phyloP scores from a whole-genome alignment of 164 flowering plant species.

The Piper betle region DNA sequence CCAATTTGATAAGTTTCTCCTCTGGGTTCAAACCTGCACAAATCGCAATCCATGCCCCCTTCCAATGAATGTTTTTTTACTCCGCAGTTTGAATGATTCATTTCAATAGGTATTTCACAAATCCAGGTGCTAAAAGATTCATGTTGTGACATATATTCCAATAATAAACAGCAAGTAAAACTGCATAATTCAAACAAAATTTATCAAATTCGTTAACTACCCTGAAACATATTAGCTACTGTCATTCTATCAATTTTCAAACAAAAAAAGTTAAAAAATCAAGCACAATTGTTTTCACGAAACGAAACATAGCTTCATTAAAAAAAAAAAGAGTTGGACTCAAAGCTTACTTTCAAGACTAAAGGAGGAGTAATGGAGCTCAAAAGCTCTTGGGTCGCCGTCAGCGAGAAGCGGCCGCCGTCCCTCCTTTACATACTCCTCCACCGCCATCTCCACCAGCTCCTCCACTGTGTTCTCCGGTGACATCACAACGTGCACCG shows the following conservation, averaged over 20 bases:
- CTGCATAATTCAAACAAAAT: background rate
- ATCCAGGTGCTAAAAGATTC: too few species aligned
- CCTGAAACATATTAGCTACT: background rate
- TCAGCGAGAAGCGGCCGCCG: constrained; percentile 43
- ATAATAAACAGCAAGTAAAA: background rate
- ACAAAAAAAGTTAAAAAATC: background rate
- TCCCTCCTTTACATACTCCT: constrained; percentile 40
- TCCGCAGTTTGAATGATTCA: background rate
- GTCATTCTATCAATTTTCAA: background rate
- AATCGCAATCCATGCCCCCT: background rate
- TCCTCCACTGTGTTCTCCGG: constrained; percentile 46
- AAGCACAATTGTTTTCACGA: too few species aligned
- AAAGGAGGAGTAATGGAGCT: constrained; percentile 64
- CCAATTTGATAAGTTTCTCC: constrained; percentile 46
- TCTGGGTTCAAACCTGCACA: constrained; percentile 40
- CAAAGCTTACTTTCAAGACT: constrained; percentile 43
- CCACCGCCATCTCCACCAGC: constrained; percentile 32
- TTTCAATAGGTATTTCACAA: too few species aligned
- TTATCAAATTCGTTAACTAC: background rate
- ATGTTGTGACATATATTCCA: too few species aligned
- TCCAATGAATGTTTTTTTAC: background rate
- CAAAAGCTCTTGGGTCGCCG: constrained; percentile 28
- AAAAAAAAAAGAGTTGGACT: background rate
- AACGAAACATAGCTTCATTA: too few species aligned
- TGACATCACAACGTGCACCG: constrained; percentile 46